phyloP scores from a whole-genome alignment of 2,329 filamentous ascomycete species.

The Neofusicoccum cordaticola region DNA sequence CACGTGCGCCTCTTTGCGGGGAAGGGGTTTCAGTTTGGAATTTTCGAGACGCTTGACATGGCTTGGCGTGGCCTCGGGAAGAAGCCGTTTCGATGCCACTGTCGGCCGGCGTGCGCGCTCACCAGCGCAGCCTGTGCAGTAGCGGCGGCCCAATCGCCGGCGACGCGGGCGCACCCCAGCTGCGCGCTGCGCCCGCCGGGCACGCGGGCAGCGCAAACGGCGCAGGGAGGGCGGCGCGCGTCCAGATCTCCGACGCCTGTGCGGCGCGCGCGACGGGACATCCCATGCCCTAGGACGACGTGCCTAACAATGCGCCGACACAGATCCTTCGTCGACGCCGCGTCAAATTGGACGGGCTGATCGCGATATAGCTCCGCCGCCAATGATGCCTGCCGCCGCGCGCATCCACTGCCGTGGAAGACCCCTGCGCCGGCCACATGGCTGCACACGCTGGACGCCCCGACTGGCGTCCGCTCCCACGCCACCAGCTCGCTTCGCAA shows the following conservation, averaged over 20 bases:
- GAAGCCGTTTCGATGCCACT: conserved; percentile 13
- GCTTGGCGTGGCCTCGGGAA: conserved; percentile 13
- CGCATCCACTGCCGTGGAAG: conserved; percentile 11
- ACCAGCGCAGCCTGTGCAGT: background rate
- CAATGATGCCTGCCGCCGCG: conserved; percentile 5
- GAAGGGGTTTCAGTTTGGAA: conserved; percentile 19
- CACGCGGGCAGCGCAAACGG: background rate
- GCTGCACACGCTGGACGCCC: conserved; percentile 6
- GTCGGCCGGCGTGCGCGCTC: background rate
- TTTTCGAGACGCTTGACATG: conserved; percentile 16
- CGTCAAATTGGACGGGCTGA: conserved; percentile 8
- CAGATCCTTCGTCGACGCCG: conserved; percentile 10
- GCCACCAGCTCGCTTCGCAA: background rate
- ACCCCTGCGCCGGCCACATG: conserved; percentile 14
- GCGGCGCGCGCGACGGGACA: conserved; percentile 2
- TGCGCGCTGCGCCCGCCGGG: background rate
- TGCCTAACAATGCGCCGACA: conserved; percentile 7
- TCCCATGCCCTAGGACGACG: background rate
- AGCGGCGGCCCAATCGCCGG: conserved; percentile 10
- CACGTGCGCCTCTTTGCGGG: conserved; percentile 18
- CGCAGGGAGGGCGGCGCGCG: background rate
- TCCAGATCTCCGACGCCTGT: conserved; percentile 13
- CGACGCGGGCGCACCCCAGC: background rate
- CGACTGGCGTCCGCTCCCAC: conserved; percentile 2
- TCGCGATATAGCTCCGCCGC: conserved; percentile 4